Percentiles rank a stretch among this genome's conserved stretches.
Evolutionary conservation across 768 basidiomycete species (phyloP).

Genomic region (Suillus sp.): DNA sequence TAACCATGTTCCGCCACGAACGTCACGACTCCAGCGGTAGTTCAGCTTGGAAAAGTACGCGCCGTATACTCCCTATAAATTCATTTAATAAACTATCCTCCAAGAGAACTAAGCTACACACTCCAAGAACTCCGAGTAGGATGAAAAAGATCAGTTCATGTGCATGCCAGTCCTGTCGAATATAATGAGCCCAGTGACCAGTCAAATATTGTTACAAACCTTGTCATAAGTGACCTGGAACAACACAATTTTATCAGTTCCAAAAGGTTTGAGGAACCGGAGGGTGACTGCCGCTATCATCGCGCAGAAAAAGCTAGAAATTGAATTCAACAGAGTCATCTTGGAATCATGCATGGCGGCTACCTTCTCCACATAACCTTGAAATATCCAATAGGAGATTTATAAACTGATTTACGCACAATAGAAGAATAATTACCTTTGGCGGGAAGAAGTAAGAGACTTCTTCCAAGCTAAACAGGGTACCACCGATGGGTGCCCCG

Average conservation of each 20-base stretch:
- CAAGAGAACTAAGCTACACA: constrained; percentile 37
- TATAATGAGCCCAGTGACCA: constrained; percentile 5
- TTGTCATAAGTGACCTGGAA: constrained; percentile 91
- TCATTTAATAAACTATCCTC: constrained; percentile 13
- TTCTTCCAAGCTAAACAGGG: constrained; percentile 91
- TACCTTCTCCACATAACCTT: constrained; percentile 95
- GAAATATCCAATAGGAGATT: not conserved
- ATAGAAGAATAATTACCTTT: constrained; percentile 52
- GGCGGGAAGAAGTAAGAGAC: constrained; percentile 97
- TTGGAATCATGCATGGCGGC: constrained; percentile 16
- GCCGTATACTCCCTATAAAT: constrained; percentile 82
- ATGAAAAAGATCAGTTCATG: constrained; percentile 87
- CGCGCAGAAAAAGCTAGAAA: constrained; percentile 91
- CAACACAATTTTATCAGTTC: constrained; percentile 90
- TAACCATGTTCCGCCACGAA: constrained; percentile 83
- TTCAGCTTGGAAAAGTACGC: constrained; percentile 93
- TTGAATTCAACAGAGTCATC: constrained; percentile 34
- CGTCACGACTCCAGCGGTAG: constrained; percentile 81
- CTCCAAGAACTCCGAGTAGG: constrained; percentile 86
- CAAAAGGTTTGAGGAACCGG: constrained; percentile 91
- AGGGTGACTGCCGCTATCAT: constrained; percentile 96
- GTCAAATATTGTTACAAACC: constrained; percentile 37
- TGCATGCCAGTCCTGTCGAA: constrained; percentile 85
- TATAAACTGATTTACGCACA: not conserved
- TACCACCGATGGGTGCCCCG: constrained; percentile 94